Percentiles rank a stretch among this genome's conserved stretches.
These are phyloP conservation scores for Ophiocordyceps camponoti-saundersi DNA, from an alignment of 2,329 filamentous ascomycete genomes.

Conservation along the genomic window DNA sequence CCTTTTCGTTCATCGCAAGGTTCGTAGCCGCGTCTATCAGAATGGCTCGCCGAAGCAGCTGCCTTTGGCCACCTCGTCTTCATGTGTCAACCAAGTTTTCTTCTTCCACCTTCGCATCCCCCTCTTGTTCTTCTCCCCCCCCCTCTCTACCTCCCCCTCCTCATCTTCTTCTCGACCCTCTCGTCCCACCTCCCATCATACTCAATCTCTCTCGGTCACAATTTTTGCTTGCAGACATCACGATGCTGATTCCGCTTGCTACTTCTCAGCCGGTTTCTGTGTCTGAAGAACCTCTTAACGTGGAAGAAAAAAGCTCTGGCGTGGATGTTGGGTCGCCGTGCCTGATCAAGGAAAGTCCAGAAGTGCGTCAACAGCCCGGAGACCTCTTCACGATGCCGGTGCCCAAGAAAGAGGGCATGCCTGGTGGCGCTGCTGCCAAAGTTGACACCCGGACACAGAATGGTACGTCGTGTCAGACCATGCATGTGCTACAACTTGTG, in stretches of 20 bases:
- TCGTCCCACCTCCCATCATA: neutral
- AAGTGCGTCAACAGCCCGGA: conserved; percentile 7
- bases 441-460: conserved; percentile 16
- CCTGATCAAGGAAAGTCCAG: conserved; percentile 8
- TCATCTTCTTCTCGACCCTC: neutral
- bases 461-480: conserved; percentile 9
- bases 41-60: neutral
- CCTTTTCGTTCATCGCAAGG: conserved; percentile 4
- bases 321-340: conserved; percentile 9
- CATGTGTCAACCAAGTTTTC: no score
- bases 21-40: conserved; percentile 3
- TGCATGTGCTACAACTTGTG: neutral
- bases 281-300: no score
- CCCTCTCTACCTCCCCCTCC: neutral
- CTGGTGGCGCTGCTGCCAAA: conserved; percentile 14
- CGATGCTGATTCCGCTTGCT: neutral
- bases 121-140: neutral
- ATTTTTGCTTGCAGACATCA: neutral
- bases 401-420: conserved; percentile 20
- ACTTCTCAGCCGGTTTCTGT: neutral
- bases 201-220: neutral
- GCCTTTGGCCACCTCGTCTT: neutral
- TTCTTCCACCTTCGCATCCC: no score
- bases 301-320: neutral
- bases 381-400: conserved; percentile 16